Base-by-base conservation (phyloP, 768 basidiomycete genomes). In the Cyclocybe cylindracea region DNA sequence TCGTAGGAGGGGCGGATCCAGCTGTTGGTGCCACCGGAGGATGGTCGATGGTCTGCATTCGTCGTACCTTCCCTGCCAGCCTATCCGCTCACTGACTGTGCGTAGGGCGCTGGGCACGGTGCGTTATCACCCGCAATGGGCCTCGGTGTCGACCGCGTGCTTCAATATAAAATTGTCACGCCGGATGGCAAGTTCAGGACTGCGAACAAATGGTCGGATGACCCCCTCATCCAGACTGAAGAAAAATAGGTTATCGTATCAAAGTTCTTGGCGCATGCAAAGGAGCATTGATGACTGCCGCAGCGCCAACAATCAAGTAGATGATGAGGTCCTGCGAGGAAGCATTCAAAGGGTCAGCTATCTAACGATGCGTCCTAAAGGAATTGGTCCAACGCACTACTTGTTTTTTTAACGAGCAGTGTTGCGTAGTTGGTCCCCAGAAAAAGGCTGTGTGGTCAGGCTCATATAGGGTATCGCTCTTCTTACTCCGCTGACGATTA, bases 291-390 rank as follows among this genome's bases (percentile, higher is more conserved):
- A 32, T 5, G 19, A 16, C 47, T 40, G 35, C 76, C 74, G 53
- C 78, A 78, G 32, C 76, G 77, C 77, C 78, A 79, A 52, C 78
- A 78, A 50, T 78, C 77, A 7, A 79, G 60, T 29, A 78, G 64
- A n/a, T 70, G 70, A 31, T 77, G 59, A 31, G 78, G 77, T 78
- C 78, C 78, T 79, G 53, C 8, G 54, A 3, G 14, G 18, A 9
- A 7, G 11, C 7, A 4, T 5, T 13, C 18, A 34, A 5, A 53
- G 10, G 58, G 44, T 11, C 44, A 32, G 33, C 49, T 4, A 32
- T 16, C n/a, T n/a, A n/a, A n/a, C n/a, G n/a, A n/a, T n/a, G n/a
- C n/a, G n/a, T n/a, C n/a, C n/a, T n/a, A n/a, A n/a, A n/a, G n/a
- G n/a, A n/a, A n/a, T n/a, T n/a, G n/a, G n/a, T 31, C 42, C 34